Evolutionary conservation across 2,329 filamentous ascomycete species (phyloP), one percentile per base, ranked within the genome.

Genomic region (Fonsecaea pugnacius): DNA sequence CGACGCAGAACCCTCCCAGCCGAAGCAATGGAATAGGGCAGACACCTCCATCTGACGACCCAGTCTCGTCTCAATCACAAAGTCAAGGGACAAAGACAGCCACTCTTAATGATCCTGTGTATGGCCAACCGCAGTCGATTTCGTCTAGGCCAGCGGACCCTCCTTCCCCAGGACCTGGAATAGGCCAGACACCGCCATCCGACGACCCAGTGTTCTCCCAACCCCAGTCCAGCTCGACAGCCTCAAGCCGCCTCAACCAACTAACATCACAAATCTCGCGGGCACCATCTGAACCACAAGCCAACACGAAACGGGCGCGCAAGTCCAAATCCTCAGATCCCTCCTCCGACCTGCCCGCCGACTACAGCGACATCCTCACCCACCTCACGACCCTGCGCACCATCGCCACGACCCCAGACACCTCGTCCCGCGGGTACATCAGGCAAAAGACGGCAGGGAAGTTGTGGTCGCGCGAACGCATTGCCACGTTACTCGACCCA

Each of bases 391-490:
- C 78, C 0, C 78, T 89, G 0, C 78, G 78, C 16, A 76, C 73
- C 5, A 82, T 86, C 38, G 85, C 86, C 12, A 75, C 79, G 18
- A 87, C 82, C 1, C 86, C 87, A 1, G 79, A 86, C 60, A 73
- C 78, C 0, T 80, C 75, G 4, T 83, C 83, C 61, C 78, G 82
- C 67, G 86, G 86, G 33, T 89, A 88, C 67, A 74, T 84, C 18
- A 82, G 84, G 2, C 87, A 89, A 72, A 87, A 87, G 69, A 79
- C 85, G 73, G 82, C 85, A 3, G 87, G 87, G 2, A 89, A 89
- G 72, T 78, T 89, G 18, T 88, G 86, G 85, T 86, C 88, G 0
- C 81, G 86, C 30, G 86, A 89, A 71, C 79, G 86, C 3, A 83
- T 89, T 27, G 79, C 84, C 4, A 76, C 81, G 30, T 76, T 89